Evolutionary conservation across 129 eudicot genomes (phyloP), one percentile per base, ranked within the genome.

Genomic region (Mikania micrantha): DNA sequence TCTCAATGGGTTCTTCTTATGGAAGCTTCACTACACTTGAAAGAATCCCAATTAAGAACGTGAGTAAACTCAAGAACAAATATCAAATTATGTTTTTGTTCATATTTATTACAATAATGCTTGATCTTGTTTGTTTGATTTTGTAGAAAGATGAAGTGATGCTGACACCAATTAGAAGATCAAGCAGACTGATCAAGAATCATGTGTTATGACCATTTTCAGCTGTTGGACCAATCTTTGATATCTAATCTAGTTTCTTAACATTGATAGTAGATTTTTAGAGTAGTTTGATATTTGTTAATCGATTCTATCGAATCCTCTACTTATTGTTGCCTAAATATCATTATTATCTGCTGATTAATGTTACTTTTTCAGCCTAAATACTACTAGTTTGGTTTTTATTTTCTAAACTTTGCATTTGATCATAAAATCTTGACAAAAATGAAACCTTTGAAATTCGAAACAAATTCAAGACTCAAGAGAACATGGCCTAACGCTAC

Each of bases 1-100:
- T 36, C 63, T 79, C 95, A 0, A 80, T 31, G 62, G 82, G 67
- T 31, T 81, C 91, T n/a, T 88, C 98, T 41, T 92, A 92, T 57
- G 98, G 98, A 71, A 92, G 98, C 85, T 92, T 92, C 85, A 92
- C 98, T 35, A 92, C 98, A 0, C 82, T 66, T 21, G 94, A 85
- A 78, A 78, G 78, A 68, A 74, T 86, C 58, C 91, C 90, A 34
- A 34, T 76, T 32, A 92, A 80, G 54, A 60, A 81, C 38, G 98
- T 92, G 61, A 88, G 96, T 40, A 0, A 5, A 39, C 3, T 28
- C 11, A 35, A 12, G 64, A 19, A n/a, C 22, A 17, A 6, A 13
- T 24, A 34, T n/a, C 25, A 0, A 53, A 4, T 12, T 72, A 28
- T 12, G 38, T 7, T 17, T 3, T 13, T 67, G 49, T 35, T 48